Evolutionary conservation across 1,139 yeast species (phyloP).

Genomic region (Zygotorulaspora mrakii): DNA sequence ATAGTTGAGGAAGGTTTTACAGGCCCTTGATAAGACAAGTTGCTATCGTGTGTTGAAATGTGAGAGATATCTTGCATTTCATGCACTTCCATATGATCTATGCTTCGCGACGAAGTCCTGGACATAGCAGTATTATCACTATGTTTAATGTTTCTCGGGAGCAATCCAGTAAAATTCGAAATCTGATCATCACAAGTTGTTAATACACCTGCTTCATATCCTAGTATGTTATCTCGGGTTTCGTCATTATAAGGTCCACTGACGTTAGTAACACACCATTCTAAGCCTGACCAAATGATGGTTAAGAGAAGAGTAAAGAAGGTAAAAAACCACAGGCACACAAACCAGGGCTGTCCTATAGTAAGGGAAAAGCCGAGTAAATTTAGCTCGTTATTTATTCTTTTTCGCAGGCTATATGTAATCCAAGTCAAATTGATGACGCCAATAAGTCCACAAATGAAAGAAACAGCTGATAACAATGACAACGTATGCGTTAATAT

Average conservation of each 20-base stretch:
- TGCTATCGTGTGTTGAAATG: slow-evolving; percentile 22
- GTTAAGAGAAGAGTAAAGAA: slow-evolving; percentile 23
- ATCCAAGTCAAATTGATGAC: slow-evolving; percentile 21
- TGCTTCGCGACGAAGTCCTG: slow-evolving; percentile 1
- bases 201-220: slow-evolving; percentile 16
- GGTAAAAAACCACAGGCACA: slow-evolving; percentile 25
- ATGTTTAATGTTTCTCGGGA: slow-evolving; percentile 2
- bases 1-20: slow-evolving; percentile 30
- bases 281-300: slow-evolving; percentile 34
- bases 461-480: slow-evolving; percentile 22
- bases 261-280: slow-evolving; percentile 33
- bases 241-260: slow-evolving; percentile 16
- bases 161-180: slow-evolving; percentile 1
- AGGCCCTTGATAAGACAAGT: slow-evolving; percentile 16
- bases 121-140: neutral
- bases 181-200: slow-evolving; percentile 7
- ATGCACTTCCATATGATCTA: slow-evolving; percentile 15
- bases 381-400: slow-evolving; percentile 25
- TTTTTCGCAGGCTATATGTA: slow-evolving; percentile 21
- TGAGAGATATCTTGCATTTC: slow-evolving; percentile 27
- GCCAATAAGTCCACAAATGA: slow-evolving; percentile 25
- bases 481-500: slow-evolving; percentile 28
- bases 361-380: slow-evolving; percentile 30
- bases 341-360: slow-evolving; percentile 29
- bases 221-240: slow-evolving; percentile 15